Evolutionary conservation across 495 filamentous ascomycete genomes (phyloP).

Genomic region (Tuber magnatum): DNA sequence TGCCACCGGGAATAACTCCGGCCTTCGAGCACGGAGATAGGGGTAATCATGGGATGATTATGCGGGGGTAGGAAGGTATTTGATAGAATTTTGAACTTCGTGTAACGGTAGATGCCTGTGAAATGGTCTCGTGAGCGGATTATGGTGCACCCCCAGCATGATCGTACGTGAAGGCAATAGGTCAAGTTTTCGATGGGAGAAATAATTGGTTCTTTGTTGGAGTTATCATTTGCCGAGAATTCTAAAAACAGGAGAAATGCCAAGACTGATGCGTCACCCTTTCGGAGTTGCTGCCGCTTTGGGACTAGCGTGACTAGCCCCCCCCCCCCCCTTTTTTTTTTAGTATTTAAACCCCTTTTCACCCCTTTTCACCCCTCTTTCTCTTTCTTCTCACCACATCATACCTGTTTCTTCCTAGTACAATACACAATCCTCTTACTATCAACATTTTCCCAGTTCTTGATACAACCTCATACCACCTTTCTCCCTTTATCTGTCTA

Average conservation of each 20-base stretch:
- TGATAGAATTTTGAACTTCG: background rate
- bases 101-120: background rate
- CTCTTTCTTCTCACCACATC: background rate
- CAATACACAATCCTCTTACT: too few species aligned
- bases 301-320: background rate
- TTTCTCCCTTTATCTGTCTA: too few species aligned
- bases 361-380: background rate
- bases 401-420: too few species aligned
- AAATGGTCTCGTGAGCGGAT: background rate
- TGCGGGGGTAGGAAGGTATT: background rate
- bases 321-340: background rate
- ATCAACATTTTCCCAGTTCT: too few species aligned
- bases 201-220: background rate
- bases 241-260: background rate
- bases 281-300: background rate
- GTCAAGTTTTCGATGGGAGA: background rate
- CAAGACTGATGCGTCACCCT: background rate
- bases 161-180: background rate
- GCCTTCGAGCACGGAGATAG: background rate
- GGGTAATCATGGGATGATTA: background rate
- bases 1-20: background rate
- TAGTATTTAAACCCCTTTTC: background rate
- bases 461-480: too few species aligned
- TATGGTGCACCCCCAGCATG: background rate
- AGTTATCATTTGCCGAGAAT: background rate